Conservation (phyloP, 2,329 filamentous ascomycete genomes). For the Cercospora berteroae region DNA sequence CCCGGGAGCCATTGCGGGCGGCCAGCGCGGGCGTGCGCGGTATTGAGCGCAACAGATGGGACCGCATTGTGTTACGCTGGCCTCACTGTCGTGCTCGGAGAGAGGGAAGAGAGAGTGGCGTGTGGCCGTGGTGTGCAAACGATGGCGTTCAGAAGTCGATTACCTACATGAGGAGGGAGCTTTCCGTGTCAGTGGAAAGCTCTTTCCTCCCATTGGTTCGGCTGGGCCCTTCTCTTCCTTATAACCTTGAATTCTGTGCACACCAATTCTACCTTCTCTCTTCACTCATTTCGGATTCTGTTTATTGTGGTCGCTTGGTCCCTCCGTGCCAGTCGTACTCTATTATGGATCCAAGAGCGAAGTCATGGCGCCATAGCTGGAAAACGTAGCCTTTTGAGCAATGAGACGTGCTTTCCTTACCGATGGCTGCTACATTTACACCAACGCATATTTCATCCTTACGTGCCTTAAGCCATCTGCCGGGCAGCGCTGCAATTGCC, state of each 20-base stretch:
- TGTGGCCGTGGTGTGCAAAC: conserved; percentile 16
- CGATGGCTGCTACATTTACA: conserved; percentile 59
- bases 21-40: conserved; percentile 52
- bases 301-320: conserved; percentile 62
- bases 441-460: neutral
- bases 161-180: conserved; percentile 8
- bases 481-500: neutral
- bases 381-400: conserved; percentile 39
- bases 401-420: conserved; percentile 65
- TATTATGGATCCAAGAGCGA: conserved; percentile 63
- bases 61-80: conserved; percentile 56
- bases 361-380: conserved; percentile 62
- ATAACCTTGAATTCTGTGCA: conserved; percentile 12
- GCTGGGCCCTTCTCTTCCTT: neutral
- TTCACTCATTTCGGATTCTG: conserved; percentile 59
- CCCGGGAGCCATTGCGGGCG: conserved; percentile 46
- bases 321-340: conserved; percentile 55
- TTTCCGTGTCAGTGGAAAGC: neutral
- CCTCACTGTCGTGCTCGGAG: conserved; percentile 23
- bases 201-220: conserved; percentile 5
- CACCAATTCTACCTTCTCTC: conserved; percentile 33
- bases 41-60: conserved; percentile 62
- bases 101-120: conserved; percentile 12
- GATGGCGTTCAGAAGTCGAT: neutral
- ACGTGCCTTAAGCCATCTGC: neutral